Base-by-base conservation (phyloP, 257 asterid species). In the Asclepias syriaca region DNA sequence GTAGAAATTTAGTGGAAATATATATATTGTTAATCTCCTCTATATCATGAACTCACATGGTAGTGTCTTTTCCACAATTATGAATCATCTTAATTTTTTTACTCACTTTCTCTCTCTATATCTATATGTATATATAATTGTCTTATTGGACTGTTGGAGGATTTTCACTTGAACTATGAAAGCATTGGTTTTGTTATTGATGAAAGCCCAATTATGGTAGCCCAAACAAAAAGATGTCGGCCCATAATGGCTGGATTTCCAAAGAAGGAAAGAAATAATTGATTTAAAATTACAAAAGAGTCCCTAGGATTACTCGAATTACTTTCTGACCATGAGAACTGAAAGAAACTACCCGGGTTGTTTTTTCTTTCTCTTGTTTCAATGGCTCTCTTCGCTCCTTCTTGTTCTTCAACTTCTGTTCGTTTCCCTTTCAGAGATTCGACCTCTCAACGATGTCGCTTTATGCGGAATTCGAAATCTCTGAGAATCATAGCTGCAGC, bases 341-440 rank as follows among this genome's bases (percentile, higher is more conserved):
- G 27, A 34, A 59, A 54, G 27, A 19, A 54, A 54, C 59, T 19
- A 14, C 21, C 3, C 6, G 3, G 10, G 46, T 6, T 40, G 8
- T 43, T 8, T 40, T 10, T 21, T 51, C 56, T 54, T 46, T 37
- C 4, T 37, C 34, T 1, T 22, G 27, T 24, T 51, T 65, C 72
- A 65, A 92, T 86, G 98, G 95, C 95, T 80, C 83, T 89, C 85
- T 81, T 80, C 69, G 27, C 75, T 21, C 61, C 79, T 24, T 54
- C 22, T 46, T 66, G 66, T 72, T 72, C 71, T 65, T 77, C 82
- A 12, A 46, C 73, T 70, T 69, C 75, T 56, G 84, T 90, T 21
- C 71, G 37, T n/a, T 73, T 77, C 32, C 71, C 92, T n/a, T 70
- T 84, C 78, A 80, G 71, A 74, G 49, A 54, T 65, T 78, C 81